Conservation (phyloP, 2,329 filamentous ascomycete genomes). For the Ploettnerulaceae sp. region DNA sequence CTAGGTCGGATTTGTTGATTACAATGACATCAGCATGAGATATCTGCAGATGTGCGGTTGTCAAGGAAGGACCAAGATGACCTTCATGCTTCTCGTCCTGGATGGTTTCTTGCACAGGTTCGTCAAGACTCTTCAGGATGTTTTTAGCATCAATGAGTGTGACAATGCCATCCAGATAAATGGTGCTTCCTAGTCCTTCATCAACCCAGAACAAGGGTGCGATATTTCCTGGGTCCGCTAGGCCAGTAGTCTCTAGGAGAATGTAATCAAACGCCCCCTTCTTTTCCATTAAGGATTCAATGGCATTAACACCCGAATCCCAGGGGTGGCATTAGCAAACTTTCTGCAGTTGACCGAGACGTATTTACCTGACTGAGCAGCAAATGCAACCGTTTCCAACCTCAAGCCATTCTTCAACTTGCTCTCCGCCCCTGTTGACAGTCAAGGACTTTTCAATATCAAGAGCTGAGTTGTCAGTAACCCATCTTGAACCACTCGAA, state of each 20-base stretch:
- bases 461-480: slow-evolving; percentile 47
- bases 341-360: neutral
- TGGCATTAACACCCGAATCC: slow-evolving; percentile 88
- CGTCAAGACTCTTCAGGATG: slow-evolving; percentile 75
- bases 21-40: slow-evolving; percentile 94
- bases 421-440: slow-evolving; percentile 75
- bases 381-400: slow-evolving; percentile 96
- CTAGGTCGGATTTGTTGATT: slow-evolving; percentile 89
- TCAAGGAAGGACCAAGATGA: slow-evolving; percentile 64
- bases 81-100: slow-evolving; percentile 47
- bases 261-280: slow-evolving; percentile 97
- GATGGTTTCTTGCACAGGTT: slow-evolving; percentile 52
- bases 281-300: slow-evolving; percentile 92
- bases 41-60: slow-evolving; percentile 92
- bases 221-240: slow-evolving; percentile 93
- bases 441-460: slow-evolving; percentile 97
- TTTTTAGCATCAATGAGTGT: slow-evolving; percentile 96
- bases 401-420: slow-evolving; percentile 91
- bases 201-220: slow-evolving; percentile 98
- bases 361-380: slow-evolving; percentile 81
- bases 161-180: slow-evolving; percentile 95
- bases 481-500: neutral
- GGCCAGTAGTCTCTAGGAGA: slow-evolving; percentile 88
- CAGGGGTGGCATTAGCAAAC: slow-evolving; percentile 39
- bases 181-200: slow-evolving; percentile 87